phyloP scores from a whole-genome alignment of 1,284 basidiomycete species.

The Rhodotorula glutinis region DNA sequence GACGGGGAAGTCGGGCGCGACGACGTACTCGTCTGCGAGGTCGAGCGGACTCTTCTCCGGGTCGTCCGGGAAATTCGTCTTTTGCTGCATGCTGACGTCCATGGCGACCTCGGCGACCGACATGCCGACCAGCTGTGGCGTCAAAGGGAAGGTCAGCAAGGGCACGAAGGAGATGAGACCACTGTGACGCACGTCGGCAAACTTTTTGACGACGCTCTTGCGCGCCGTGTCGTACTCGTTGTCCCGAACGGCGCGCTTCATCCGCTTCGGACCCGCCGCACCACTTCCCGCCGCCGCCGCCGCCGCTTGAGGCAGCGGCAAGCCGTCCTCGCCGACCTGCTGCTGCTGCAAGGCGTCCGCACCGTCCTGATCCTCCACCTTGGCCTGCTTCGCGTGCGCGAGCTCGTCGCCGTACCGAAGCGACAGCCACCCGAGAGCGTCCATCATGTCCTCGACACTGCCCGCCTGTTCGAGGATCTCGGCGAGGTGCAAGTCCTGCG shows the following conservation, averaged over 20 bases:
- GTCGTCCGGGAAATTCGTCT: conserved; percentile 64
- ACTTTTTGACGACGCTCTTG: conserved; percentile 67
- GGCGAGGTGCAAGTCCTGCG: conserved; percentile 57
- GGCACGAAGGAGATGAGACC: too few species aligned
- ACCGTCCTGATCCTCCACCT: conserved; percentile 15
- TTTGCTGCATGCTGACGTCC: conserved; percentile 65
- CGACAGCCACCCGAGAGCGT: conserved; percentile 85
- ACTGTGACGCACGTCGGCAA: conserved; percentile 70
- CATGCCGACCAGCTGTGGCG: conserved; percentile 51
- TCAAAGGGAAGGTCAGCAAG: too few species aligned
- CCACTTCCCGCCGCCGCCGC: conserved; percentile 61
- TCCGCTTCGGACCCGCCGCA: conserved; percentile 63
- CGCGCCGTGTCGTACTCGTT: conserved; percentile 82
- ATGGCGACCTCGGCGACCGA: conserved; percentile 71
- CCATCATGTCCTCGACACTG: conserved; percentile 80
- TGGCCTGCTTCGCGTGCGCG: conserved; percentile 63
- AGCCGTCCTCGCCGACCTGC: conserved; percentile 56
- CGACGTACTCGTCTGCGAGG: conserved; percentile 48
- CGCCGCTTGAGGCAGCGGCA: conserved; percentile 67
- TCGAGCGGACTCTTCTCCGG: conserved; percentile 43
- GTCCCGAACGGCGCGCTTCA: conserved; percentile 65
- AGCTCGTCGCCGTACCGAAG: conserved; percentile 65
- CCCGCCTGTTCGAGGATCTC: conserved; percentile 56
- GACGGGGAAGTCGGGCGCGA: conserved; percentile 41
- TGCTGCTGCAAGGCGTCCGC: too few species aligned